A percentile compares a stretch with the other conserved stretches of the same genome.
These are phyloP conservation scores for Trichoderma hamatum DNA, from an alignment of 2,329 filamentous ascomycete genomes.

Conservation along the genomic window DNA sequence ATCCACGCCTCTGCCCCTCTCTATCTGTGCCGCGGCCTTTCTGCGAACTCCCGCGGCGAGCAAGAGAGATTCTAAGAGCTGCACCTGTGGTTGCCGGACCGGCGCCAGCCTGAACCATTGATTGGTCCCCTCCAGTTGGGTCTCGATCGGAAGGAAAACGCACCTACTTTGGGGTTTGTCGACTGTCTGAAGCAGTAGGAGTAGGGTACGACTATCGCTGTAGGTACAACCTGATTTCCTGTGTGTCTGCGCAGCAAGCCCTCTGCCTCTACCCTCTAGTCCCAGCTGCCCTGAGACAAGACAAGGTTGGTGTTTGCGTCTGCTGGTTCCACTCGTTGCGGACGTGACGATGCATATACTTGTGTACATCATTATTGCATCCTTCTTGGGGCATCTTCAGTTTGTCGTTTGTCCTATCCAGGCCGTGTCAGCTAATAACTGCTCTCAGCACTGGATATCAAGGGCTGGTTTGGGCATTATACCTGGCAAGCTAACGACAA, in stretches of 20 bases:
- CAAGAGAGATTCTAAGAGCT: not conserved
- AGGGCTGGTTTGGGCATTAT: not conserved
- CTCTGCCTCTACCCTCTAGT: not conserved
- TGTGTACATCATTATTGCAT: not conserved
- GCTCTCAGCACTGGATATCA: not conserved
- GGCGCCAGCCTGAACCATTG: not conserved
- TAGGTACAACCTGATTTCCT: constrained; percentile 2
- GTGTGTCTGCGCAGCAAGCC: constrained; percentile 4
- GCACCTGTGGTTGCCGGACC: constrained; percentile 13
- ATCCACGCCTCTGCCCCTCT: not conserved
- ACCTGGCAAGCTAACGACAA: not conserved
- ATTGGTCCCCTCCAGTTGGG: constrained; percentile 22
- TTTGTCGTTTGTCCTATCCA: not conserved
- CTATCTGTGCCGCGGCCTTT: constrained; percentile 10
- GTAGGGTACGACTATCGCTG: not conserved
- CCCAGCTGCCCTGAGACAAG: constrained; percentile 5
- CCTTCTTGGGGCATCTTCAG: not conserved
- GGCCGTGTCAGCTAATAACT: not conserved
- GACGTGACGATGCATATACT: not conserved
- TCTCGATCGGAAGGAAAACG: not conserved
- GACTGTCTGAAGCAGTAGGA: constrained; percentile 4
- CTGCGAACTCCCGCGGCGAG: constrained; percentile 23
- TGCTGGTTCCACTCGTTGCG: not conserved
- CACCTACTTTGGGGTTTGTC: not conserved
- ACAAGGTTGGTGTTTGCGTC: constrained; percentile 6